Conservation (phyloP, 805 yeast genomes). For the Pichia nakasei region DNA sequence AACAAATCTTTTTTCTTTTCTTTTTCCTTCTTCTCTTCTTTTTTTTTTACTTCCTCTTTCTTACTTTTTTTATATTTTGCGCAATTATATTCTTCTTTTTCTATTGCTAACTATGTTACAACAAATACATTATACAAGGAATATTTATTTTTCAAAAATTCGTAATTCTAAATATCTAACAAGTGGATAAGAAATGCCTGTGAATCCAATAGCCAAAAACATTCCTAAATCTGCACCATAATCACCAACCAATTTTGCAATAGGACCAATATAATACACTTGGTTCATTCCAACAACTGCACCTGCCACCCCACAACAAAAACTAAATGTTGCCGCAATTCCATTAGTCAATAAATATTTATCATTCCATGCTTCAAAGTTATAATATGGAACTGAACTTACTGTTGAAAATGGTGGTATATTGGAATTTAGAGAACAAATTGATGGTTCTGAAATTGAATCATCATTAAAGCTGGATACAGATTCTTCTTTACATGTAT, state of each 20-base stretch:
- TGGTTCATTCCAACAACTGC: conserved; percentile 87
- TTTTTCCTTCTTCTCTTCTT: no score
- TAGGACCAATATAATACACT: conserved; percentile 71
- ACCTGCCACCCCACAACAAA: conserved; percentile 65
- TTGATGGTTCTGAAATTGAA: no score
- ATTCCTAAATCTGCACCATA: conserved; percentile 75
- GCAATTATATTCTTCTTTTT: no score
- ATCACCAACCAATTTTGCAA: conserved; percentile 57
- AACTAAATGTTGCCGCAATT: conserved; percentile 58
- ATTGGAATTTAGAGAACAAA: neutral
- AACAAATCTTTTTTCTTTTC: no score
- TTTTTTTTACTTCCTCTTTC: no score
- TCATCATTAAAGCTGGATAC: no score
- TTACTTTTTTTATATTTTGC: no score
- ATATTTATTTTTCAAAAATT: conserved; percentile 32
- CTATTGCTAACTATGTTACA: no score
- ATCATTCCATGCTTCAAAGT: conserved; percentile 71
- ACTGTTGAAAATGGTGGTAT: conserved; percentile 15
- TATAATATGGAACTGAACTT: conserved; percentile 37
- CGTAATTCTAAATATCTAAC: conserved; percentile 59
- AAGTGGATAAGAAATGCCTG: conserved; percentile 55
- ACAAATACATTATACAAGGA: no score
- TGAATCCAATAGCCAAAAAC: conserved; percentile 68
- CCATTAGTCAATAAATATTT: conserved; percentile 54
- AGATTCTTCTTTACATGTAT: neutral